These are phyloP conservation scores for Jaltomata sinuosa DNA, from an alignment of 257 asterid species.

Conservation along the genomic window DNA sequence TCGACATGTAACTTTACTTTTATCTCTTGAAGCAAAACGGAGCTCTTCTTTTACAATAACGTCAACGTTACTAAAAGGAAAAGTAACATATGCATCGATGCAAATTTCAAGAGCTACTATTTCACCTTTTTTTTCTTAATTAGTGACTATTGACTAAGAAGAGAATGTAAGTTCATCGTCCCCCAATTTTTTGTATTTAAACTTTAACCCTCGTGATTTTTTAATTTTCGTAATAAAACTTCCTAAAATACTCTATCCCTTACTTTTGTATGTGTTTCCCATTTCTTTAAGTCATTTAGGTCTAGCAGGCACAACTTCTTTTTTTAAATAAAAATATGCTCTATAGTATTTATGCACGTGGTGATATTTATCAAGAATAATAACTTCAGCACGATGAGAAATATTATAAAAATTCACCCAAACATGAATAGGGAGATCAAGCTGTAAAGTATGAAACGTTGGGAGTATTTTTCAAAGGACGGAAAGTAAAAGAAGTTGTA, in stretches of 20 bases:
- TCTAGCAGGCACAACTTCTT: too few relatives aligned
- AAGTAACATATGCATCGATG: constrained; percentile 21
- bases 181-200: background rate
- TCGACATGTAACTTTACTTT: background rate
- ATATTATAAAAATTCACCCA: background rate
- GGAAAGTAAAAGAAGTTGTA: background rate
- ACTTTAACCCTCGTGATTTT: background rate
- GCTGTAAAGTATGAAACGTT: background rate
- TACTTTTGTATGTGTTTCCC: background rate
- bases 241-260: background rate
- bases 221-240: background rate
- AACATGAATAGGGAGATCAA: background rate
- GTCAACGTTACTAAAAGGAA: background rate
- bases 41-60: background rate
- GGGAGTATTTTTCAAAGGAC: background rate
- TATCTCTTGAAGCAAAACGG: background rate
- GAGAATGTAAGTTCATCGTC: background rate
- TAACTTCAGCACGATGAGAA: background rate
- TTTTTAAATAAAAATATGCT: background rate
- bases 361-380: background rate
- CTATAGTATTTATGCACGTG: background rate
- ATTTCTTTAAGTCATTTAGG: background rate
- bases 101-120: constrained; percentile 15
- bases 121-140: background rate
- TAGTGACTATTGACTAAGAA: too few relatives aligned